These are phyloP conservation scores for Hortiboletus flavorubellus DNA, from an alignment of 768 basidiomycete genomes.

Conservation along the genomic window DNA sequence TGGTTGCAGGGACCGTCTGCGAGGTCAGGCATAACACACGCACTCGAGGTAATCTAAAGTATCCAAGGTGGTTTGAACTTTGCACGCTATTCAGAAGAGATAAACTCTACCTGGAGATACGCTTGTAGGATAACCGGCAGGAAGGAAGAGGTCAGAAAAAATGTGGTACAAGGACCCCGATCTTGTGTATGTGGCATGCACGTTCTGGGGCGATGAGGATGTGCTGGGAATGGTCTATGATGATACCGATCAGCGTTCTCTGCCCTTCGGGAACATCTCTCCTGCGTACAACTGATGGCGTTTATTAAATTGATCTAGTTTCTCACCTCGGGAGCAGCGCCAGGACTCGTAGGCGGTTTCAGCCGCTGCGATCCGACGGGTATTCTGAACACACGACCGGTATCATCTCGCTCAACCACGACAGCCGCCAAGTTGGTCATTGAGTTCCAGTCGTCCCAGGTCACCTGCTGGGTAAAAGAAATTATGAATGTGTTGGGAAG, in stretches of 20 bases:
- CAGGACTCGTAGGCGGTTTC: background rate
- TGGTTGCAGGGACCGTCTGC: background rate
- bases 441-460: background rate
- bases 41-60: conserved; percentile 53
- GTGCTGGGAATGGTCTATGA: conserved; percentile 1
- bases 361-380: conserved; percentile 7
- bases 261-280: background rate
- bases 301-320: background rate
- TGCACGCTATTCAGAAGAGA: background rate
- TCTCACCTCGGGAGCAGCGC: conserved; percentile 17
- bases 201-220: background rate
- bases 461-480: background rate
- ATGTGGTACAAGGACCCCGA: conserved; percentile 11
- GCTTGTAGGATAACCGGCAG: conserved; percentile 56
- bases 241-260: conserved; percentile 4
- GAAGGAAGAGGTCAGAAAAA: conserved; percentile 47
- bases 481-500: background rate
- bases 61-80: background rate
- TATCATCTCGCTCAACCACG: conserved; percentile 23
- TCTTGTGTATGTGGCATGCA: background rate
- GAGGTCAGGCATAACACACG: conserved; percentile 14
- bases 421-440: background rate
- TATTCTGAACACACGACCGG: conserved; percentile 16
- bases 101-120: conserved; percentile 53
- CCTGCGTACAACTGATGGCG: background rate